A percentile compares a stretch with the other conserved stretches of the same genome.
Conservation (phyloP, 345 rosid genomes). For the Salix suchowensis region DNA sequence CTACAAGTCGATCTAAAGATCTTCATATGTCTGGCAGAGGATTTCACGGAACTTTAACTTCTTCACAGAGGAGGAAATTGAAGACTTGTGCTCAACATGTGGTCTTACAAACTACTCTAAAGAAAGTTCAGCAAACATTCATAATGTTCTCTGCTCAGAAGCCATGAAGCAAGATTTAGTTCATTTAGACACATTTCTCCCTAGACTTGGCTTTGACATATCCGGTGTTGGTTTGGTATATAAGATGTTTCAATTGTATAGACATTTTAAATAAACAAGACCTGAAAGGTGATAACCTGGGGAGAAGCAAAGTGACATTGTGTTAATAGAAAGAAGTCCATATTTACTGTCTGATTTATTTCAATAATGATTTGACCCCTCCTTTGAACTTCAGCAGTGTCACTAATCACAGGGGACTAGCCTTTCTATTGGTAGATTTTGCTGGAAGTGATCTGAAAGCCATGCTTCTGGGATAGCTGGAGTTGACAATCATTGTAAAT, state of each 20-base stretch:
- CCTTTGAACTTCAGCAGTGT: conserved; percentile 2
- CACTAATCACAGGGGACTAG: conserved; percentile 10
- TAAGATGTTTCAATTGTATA: not conserved
- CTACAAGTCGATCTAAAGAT: not conserved
- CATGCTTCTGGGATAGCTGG: not conserved
- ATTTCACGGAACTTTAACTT: conserved; percentile 43
- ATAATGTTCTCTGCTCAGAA: conserved; percentile 92
- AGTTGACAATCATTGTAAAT: not conserved
- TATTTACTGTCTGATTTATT: conserved; percentile 5
- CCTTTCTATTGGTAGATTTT: conserved; percentile 3
- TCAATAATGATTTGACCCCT: conserved; percentile 2
- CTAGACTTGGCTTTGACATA: conserved; percentile 11
- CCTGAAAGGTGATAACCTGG: conserved; percentile 17
- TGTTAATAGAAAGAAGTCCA: not conserved
- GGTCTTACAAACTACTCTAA: conserved; percentile 73
- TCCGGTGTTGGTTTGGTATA: not conserved
- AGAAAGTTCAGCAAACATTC: conserved; percentile 59
- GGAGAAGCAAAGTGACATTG: too few species aligned
- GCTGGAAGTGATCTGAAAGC: conserved; percentile 1
- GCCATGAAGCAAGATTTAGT: conserved; percentile 42
- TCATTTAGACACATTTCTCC: conserved; percentile 17
- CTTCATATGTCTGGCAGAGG: conserved; percentile 39
- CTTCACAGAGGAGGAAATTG: conserved; percentile 68
- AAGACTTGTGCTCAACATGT: conserved; percentile 72
- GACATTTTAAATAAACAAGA: not conserved